Evolutionary conservation across 2,329 filamentous ascomycete genomes (phyloP), one percentile per base, ranked within the genome.

Genomic region (Ascochyta clinopodiicola): DNA sequence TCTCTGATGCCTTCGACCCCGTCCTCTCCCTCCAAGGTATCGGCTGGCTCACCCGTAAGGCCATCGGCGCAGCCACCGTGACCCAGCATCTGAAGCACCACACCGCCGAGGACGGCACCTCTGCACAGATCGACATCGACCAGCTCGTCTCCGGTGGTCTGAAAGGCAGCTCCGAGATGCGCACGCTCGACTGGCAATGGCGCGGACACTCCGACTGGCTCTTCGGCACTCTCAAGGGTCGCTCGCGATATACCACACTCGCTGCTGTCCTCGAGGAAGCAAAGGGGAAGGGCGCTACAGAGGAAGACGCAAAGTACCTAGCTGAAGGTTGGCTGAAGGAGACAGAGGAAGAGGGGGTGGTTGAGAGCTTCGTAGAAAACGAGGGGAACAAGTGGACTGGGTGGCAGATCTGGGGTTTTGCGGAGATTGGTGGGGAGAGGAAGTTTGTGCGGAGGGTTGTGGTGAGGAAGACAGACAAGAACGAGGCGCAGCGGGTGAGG

Each of bases 201-300:
- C 87, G 88, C 64, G 83, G 85, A 60, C 90, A 93, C 79, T 79
- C 78, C 22, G 92, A 96, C 80, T 88, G 87, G 81, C 84, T 96
- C 63, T 96, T 96, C 73, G 92, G 92, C 55, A 79, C 77, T 51
- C 83, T 95, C 59, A 79, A 80, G 46, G 90, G 89, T 53, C 81
- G 81, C 57, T 85, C 82, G 38, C 76, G 79, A 40, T 86, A 82
- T 71, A 66, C 53, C n/a, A 73, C 77, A 32, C 61, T 77, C 9
- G 51, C 60, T 10, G 59, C 64, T 13, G 24, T 73, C 15, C 15
- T 60, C 6, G 63, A 66, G 27, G 68, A 69, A 48, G 59, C 46
- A 3, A 63, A 61, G 49, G 64, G 61, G 25, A 63, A 67, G 44
- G 63, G 56, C 15, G 57, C 50, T 4, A 44, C 38, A 6, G 59